phyloP scores from a whole-genome alignment of 179 eudicot genomes.

The Drosera spatulata region DNA sequence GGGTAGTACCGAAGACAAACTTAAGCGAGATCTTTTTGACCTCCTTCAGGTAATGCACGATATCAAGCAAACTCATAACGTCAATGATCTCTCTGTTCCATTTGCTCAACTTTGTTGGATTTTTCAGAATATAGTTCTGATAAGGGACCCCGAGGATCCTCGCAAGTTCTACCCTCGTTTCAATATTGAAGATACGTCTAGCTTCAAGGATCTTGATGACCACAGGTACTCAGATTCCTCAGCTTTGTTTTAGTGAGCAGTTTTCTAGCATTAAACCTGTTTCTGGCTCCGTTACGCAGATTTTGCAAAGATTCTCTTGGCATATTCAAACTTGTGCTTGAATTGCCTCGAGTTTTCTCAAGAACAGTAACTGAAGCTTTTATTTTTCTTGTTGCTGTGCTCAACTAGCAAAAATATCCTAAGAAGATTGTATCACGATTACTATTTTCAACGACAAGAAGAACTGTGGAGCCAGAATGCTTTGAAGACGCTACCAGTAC shows the following conservation, averaged over 20 bases:
- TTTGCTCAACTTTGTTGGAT: slow-evolving; percentile 2
- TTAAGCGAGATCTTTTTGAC: slow-evolving; percentile 65
- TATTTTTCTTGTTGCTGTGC: background rate
- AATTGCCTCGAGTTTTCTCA: too few species aligned
- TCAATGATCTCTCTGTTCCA: slow-evolving; percentile 2
- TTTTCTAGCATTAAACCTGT: background rate
- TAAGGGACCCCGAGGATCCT: slow-evolving; percentile 87
- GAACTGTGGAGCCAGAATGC: slow-evolving; percentile 89
- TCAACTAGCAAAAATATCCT: slow-evolving; percentile 72
- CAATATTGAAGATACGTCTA: slow-evolving; percentile 90
- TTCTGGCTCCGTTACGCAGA: too few species aligned
- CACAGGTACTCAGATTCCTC: slow-evolving; percentile 47
- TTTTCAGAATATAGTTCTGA: slow-evolving; percentile 73
- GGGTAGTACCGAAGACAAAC: slow-evolving; percentile 48
- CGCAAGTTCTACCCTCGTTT: slow-evolving; percentile 85
- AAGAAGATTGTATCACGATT: slow-evolving; percentile 80
- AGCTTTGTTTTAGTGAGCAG: background rate
- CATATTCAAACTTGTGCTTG: too few species aligned
- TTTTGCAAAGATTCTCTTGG: too few species aligned
- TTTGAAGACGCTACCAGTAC: slow-evolving; percentile 84
- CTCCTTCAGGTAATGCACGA: slow-evolving; percentile 49
- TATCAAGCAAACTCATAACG: background rate
- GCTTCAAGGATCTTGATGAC: slow-evolving; percentile 75
- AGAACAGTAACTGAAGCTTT: too few species aligned
- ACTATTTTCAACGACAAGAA: slow-evolving; percentile 99